Evolutionary conservation across 176 grass and related monocot genomes (phyloP).

Genomic region (Aegilops umbellulata): DNA sequence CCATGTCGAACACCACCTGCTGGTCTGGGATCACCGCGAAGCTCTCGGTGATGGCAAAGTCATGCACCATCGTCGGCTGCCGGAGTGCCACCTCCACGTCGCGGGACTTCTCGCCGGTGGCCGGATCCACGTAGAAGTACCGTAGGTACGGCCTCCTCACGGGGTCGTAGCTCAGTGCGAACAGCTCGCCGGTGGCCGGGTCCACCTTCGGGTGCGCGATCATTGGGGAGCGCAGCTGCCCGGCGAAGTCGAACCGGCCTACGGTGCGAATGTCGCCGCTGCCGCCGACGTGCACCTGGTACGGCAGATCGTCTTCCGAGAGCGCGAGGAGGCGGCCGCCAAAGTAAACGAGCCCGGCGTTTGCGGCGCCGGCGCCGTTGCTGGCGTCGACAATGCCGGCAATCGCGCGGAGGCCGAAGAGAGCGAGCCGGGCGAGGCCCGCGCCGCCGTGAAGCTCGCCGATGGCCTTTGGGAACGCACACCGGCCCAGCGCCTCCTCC

Average conservation of each 20-base stretch:
- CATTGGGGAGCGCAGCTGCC: constrained; percentile 36
- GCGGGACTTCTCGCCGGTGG: constrained; percentile 31
- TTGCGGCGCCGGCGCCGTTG: constrained; percentile 36
- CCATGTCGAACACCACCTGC: constrained; percentile 52
- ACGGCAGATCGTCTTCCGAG: constrained; percentile 55
- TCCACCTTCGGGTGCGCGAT: constrained; percentile 61
- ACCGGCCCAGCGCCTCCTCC: constrained; percentile 30
- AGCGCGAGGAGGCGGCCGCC: constrained; percentile 49
- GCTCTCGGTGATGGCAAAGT: constrained; percentile 55
- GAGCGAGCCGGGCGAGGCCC: not conserved
- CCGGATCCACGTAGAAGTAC: constrained; percentile 42
- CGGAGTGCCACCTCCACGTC: constrained; percentile 49
- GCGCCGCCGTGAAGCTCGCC: constrained; percentile 67
- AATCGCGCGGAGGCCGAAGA: not conserved
- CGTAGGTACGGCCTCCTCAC: constrained; percentile 48
- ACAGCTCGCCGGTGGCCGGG: constrained; percentile 40
- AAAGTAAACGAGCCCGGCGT: constrained; percentile 59
- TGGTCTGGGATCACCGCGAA: constrained; percentile 53
- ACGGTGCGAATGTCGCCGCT: constrained; percentile 32
- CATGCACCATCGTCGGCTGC: constrained; percentile 54
- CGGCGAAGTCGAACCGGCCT: constrained; percentile 33
- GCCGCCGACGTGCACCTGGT: constrained; percentile 24
- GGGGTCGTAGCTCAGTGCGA: constrained; percentile 52
- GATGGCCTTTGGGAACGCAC: constrained; percentile 62
- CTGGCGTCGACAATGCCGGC: constrained; percentile 30